Base-by-base conservation (phyloP, 2,329 filamentous ascomycete genomes). In the Coniochaeta sp. region DNA sequence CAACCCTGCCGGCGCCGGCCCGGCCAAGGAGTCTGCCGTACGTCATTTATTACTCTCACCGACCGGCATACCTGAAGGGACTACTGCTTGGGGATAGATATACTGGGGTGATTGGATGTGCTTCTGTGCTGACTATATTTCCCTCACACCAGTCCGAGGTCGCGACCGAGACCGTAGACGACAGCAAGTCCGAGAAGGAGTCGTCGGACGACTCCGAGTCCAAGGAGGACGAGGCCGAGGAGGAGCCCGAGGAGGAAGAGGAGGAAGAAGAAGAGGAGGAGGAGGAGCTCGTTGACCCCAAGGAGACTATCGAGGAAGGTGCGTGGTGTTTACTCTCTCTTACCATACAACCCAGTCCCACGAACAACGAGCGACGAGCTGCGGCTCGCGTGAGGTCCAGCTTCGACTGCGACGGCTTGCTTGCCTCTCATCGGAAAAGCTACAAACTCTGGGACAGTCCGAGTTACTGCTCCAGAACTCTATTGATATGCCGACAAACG, bases 241-340 rank as follows among this genome's bases (percentile, higher is more conserved):
- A 80, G 22, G 83, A 85, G 40, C 86, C 85, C 24, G 86, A 87
- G 40, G 85, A 86, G 30, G 85, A 87, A 31, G 86, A 90, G 18
- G 88, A 91, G 54, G 89, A 94, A 50, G 89, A 92, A 56, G 87
- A 91, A 50, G 89, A 92, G 56, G 87, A 91, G 55, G 85, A 90
- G 56, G 87, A 91, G 58, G 89, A 94, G 75, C 75, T 82, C 56
- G 84, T 86, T 61, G 92, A 97, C 70, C 84, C 86, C 62, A 95
- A 95, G 81, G 89, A 91, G 56, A 81, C 82, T 71, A 74, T 97
- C 56, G 88, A 95, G 74, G 90, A 95, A 82, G 91, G 94, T 97
- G 73, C 79, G 89, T 85, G 51, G 51, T 48, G 30, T 48, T 31
- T 10, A 45, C 35, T 47, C 46, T 27, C n/a, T 33, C 40, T 20